A percentile compares a stretch with the other conserved stretches of the same genome.
Conservation (phyloP, 2,329 filamentous ascomycete genomes). For the Zymoseptoria passerinii region DNA sequence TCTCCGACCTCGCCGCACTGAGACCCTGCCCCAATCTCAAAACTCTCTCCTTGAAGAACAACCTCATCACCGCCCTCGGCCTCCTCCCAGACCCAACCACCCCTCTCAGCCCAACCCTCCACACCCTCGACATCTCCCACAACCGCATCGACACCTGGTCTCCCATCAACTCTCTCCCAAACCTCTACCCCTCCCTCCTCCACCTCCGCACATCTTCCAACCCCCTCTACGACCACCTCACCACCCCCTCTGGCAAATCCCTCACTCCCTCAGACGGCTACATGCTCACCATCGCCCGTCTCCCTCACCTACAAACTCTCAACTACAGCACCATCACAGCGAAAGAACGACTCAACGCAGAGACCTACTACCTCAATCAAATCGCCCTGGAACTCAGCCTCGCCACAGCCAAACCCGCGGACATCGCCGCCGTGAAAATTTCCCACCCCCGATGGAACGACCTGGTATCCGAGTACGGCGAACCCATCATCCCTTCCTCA, state of each 20-base stretch:
- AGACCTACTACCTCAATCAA: conserved; percentile 84
- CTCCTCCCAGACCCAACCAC: background rate
- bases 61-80: background rate
- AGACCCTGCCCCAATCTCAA: conserved; percentile 48
- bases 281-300: conserved; percentile 76
- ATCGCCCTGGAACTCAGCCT: conserved; percentile 67
- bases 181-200: conserved; percentile 62
- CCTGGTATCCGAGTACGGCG: conserved; percentile 68
- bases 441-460: conserved; percentile 64
- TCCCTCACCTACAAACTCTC: conserved; percentile 58
- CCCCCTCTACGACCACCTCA: conserved; percentile 62
- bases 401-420: conserved; percentile 45
- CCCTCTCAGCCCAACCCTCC: conserved; percentile 28
- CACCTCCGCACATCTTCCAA: conserved; percentile 78
- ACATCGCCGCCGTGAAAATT: conserved; percentile 44
- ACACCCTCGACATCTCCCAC: conserved; percentile 39
- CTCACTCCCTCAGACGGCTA: conserved; percentile 68
- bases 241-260: conserved; percentile 32
- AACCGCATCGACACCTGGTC: conserved; percentile 52
- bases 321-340: conserved; percentile 63
- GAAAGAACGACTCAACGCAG: conserved; percentile 75
- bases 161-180: conserved; percentile 62
- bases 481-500: conserved; percentile 40
- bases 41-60: conserved; percentile 52
- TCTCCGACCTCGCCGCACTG: conserved; percentile 52